Conservation (phyloP, 208 protist genomes). For the Zelonia costaricensis region DNA sequence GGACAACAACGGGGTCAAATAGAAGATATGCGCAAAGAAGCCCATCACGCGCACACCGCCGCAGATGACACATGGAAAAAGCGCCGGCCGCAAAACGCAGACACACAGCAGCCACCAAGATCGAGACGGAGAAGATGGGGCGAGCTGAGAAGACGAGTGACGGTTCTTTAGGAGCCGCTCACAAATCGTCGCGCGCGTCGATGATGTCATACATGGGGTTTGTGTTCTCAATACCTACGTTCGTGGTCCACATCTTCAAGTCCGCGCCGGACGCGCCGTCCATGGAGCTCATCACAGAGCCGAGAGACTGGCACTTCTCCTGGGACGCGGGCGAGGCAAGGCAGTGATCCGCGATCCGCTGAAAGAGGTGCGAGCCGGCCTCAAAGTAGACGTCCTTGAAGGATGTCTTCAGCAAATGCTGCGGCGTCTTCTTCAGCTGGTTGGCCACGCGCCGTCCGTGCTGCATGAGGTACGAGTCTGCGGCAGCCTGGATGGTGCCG, state of each 20-base stretch:
- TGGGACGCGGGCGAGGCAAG: constrained; percentile 59
- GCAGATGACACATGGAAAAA: no score
- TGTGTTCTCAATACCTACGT: constrained; percentile 92
- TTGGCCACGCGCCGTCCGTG: constrained; percentile 69
- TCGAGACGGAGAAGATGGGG: no score
- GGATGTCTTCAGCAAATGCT: constrained; percentile 80
- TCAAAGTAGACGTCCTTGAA: constrained; percentile 86
- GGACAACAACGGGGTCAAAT: not conserved
- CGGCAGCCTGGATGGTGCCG: constrained; percentile 43
- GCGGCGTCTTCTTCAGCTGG: constrained; percentile 73
- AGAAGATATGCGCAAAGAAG: constrained; percentile 1
- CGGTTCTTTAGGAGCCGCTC: constrained; percentile 6
- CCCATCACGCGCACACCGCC: constrained; percentile 4
- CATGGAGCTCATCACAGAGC: constrained; percentile 46
- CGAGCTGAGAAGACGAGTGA: no score
- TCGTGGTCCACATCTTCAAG: constrained; percentile 79
- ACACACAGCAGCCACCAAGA: no score
- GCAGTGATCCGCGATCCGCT: constrained; percentile 58
- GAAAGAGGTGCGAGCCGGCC: constrained; percentile 60
- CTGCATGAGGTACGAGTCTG: constrained; percentile 83
- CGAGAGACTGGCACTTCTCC: constrained; percentile 51
- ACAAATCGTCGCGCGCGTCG: constrained; percentile 65
- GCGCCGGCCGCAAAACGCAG: no score
- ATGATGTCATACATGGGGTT: constrained; percentile 92
- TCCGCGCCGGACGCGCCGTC: constrained; percentile 40